phyloP scores from a whole-genome alignment of 2,329 filamentous ascomycete species.

The Colletotrichum chlorophyti region DNA sequence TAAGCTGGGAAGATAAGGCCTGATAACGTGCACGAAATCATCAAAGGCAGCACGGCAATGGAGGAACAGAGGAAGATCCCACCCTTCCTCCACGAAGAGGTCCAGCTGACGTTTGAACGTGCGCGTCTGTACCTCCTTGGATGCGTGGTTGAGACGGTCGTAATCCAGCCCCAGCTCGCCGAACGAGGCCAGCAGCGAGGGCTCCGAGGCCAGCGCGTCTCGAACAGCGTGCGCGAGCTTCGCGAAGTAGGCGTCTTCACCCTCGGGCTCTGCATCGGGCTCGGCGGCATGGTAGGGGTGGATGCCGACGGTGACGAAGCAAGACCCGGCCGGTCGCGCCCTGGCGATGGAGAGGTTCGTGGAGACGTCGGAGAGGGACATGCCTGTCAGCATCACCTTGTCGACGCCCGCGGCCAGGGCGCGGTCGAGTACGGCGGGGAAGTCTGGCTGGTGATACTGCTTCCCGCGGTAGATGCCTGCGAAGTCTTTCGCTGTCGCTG shows the following conservation, averaged over 20 bases:
- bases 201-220: slow-evolving; percentile 29
- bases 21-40: slow-evolving; percentile 50
- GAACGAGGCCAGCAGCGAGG: slow-evolving; percentile 47
- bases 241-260: slow-evolving; percentile 31
- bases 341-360: slow-evolving; percentile 37
- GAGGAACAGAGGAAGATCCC: slow-evolving; percentile 46
- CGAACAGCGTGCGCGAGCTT: slow-evolving; percentile 34
- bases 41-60: slow-evolving; percentile 49
- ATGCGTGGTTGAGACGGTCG: slow-evolving; percentile 49
- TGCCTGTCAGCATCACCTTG: slow-evolving; percentile 49
- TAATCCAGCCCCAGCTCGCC: slow-evolving; percentile 60
- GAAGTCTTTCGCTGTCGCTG: slow-evolving; percentile 50
- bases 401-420: slow-evolving; percentile 47
- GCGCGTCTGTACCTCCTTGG: slow-evolving; percentile 47
- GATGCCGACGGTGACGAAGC: slow-evolving; percentile 54
- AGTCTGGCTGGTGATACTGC: slow-evolving; percentile 53
- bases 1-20: slow-evolving; percentile 43
- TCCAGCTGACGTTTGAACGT: slow-evolving; percentile 50
- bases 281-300: slow-evolving; percentile 58
- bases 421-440: slow-evolving; percentile 48
- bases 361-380: slow-evolving; percentile 39
- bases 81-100: slow-evolving; percentile 39
- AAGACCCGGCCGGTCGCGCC: slow-evolving; percentile 37
- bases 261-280: slow-evolving; percentile 38
- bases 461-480: slow-evolving; percentile 57